Evolutionary conservation across 768 basidiomycete genomes (phyloP), one percentile per base, ranked within the genome.

Genomic region (Asterophora parasitica): DNA sequence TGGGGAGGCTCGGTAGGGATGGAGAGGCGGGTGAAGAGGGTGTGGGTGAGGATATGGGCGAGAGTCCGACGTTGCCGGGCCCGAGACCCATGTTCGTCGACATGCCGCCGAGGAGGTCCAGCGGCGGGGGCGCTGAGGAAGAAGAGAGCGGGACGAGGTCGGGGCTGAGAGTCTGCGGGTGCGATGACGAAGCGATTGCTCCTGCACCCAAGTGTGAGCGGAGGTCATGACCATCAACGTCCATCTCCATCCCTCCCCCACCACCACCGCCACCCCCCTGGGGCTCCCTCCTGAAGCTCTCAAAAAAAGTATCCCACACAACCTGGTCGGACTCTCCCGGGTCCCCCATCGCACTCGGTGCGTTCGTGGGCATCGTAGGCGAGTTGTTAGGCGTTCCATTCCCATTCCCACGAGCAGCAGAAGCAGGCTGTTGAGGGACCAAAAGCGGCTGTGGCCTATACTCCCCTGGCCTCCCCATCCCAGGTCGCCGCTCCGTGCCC

Each of bases 281-380:
- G 33, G 30, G 51, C 33, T 51, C 48, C 36, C 49, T 10, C 52
- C 48, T 53, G 12, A 56, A 17, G 5, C 37, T 42, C 42, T 56
- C 55, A 32, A 56, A 49, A 50, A 56, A 56, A 47, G 33, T 46
- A 38, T 53, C 55, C 55, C 55, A 56, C 28, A 48, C 45, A 3
- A 0, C 31, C 30, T 31, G 46, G 17, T 56, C 55, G 1, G 19
- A 15, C 38, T 48, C 53, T 12, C 17, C 32, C 15, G 32, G 5
- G 17, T 31, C 42, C 31, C 19, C 4, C 12, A 3, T 17, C 23
- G 23, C 23, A 3, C n/a, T n/a, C n/a, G n/a, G n/a, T n/a, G n/a
- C n/a, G n/a, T n/a, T n/a, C n/a, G n/a, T 23, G 3, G 23, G 23
- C 23, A 6, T 23, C 23, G 23, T 23, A 23, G 23, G 23, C 23